These are phyloP conservation scores for Pouteria glomerata DNA, from an alignment of 148 eudicot genomes.

Conservation along the genomic window DNA sequence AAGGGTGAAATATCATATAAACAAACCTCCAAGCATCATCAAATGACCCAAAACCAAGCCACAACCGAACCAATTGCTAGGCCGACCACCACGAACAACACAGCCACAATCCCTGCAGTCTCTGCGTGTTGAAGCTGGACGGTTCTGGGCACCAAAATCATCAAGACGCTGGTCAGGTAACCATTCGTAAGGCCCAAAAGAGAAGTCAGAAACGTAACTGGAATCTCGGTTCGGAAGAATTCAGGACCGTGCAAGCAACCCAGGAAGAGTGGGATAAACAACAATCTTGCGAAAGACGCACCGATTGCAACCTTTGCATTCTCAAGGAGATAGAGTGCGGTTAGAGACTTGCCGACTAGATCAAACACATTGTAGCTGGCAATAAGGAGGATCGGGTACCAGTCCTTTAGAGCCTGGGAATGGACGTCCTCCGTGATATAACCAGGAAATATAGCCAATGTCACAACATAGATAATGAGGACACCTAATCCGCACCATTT, in stretches of 20 bases:
- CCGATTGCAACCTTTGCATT: constrained; percentile 66
- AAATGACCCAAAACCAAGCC: constrained; percentile 92
- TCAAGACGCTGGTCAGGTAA: constrained; percentile 69
- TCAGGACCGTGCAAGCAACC: constrained; percentile 85
- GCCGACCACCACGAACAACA: constrained; percentile 70
- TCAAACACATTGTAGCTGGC: constrained; percentile 77
- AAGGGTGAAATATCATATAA: too few relatives aligned
- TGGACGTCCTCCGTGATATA: constrained; percentile 89
- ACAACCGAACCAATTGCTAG: constrained; percentile 81
- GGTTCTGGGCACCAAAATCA: constrained; percentile 76
- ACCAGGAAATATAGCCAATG: constrained; percentile 86
- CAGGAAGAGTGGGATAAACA: constrained; percentile 71
- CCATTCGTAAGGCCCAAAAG: constrained; percentile 90
- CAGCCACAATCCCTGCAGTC: constrained; percentile 67
- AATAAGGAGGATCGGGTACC: constrained; percentile 82
- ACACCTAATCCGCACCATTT: constrained; percentile 78
- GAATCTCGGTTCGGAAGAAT: constrained; percentile 74
- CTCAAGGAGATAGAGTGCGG: constrained; percentile 62
- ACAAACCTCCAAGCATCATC: too few relatives aligned
- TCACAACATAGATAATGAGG: constrained; percentile 60
- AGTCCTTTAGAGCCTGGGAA: constrained; percentile 65
- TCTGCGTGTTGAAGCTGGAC: constrained; percentile 70
- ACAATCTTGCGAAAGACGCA: constrained; percentile 54
- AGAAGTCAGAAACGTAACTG: constrained; percentile 71
- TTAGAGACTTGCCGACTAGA: constrained; percentile 71